Percentiles rank a stretch among this genome's conserved stretches.
Evolutionary conservation across 1,284 basidiomycete species (phyloP).

Genomic region (Leucoagaricus sp.): DNA sequence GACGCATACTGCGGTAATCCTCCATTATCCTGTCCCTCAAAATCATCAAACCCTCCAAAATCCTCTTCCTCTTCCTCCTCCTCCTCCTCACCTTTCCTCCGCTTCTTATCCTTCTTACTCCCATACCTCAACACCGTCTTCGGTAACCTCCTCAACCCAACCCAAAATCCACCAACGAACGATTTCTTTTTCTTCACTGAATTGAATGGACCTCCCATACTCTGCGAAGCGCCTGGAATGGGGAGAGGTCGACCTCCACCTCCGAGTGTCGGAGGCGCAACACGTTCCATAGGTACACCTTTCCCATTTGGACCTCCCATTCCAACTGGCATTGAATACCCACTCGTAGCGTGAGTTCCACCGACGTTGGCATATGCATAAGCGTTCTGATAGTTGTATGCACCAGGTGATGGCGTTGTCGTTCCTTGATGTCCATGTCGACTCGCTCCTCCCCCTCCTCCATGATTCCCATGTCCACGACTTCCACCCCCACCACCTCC

Average conservation of each 20-base stretch:
- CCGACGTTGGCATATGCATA: too few species aligned
- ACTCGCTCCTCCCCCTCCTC: neutral
- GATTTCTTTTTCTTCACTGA: conserved; percentile 9
- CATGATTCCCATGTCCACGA: neutral
- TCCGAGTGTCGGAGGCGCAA: too few species aligned
- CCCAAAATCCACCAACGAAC: conserved; percentile 12
- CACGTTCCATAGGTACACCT: conserved; percentile 15
- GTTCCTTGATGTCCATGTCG: neutral
- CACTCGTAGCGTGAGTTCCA: too few species aligned
- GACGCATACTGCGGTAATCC: conserved; percentile 5
- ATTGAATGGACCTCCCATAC: neutral
- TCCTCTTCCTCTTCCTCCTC: neutral
- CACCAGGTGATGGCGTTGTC: too few species aligned
- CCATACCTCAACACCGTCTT: conserved; percentile 14
- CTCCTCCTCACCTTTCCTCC: too few species aligned
- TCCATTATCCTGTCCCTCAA: neutral
- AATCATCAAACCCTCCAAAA: neutral
- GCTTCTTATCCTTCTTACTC: conserved; percentile 4
- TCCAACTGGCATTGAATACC: conserved; percentile 13
- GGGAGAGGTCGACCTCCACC: conserved; percentile 3
- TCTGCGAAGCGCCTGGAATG: conserved; percentile 1
- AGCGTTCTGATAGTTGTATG: too few species aligned
- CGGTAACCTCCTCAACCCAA: conserved; percentile 11
- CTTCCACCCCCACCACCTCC: neutral
- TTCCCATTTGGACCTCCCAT: conserved; percentile 9